Evolutionary conservation across 2,329 filamentous ascomycete genomes (phyloP).

Genomic region (Aspergillus ruber): DNA sequence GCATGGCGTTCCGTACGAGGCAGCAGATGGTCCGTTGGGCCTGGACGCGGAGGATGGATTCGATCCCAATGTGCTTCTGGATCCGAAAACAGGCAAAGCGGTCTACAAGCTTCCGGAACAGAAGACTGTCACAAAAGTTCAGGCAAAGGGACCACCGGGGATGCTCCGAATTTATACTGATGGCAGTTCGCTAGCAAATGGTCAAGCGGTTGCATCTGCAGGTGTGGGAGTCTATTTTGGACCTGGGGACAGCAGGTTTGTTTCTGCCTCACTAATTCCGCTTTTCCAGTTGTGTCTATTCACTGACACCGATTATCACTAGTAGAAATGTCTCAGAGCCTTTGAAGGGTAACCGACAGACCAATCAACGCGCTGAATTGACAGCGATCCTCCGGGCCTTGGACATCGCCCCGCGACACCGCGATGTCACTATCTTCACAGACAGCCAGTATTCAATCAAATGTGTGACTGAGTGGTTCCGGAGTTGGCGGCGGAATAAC

Average conservation of each 20-base stretch:
- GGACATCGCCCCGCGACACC: slow-evolving; percentile 62
- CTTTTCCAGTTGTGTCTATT: slow-evolving; percentile 4
- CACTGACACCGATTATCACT: slow-evolving; percentile 18
- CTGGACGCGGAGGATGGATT: slow-evolving; percentile 55
- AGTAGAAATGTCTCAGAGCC: slow-evolving; percentile 68
- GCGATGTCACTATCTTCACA: slow-evolving; percentile 70
- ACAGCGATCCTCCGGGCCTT: slow-evolving; percentile 80
- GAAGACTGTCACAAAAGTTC: slow-evolving; percentile 42
- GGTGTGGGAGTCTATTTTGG: slow-evolving; percentile 63
- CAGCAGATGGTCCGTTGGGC: slow-evolving; percentile 52
- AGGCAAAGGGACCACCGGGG: slow-evolving; percentile 38
- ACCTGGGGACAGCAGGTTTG: slow-evolving; percentile 50
- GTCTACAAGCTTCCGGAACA: slow-evolving; percentile 51
- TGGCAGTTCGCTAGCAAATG: slow-evolving; percentile 56
- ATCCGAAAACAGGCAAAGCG: slow-evolving; percentile 48
- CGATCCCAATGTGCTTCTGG: slow-evolving; percentile 52
- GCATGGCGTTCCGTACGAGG: slow-evolving; percentile 40
- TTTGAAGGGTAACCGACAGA: slow-evolving; percentile 67
- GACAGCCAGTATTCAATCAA: slow-evolving; percentile 89
- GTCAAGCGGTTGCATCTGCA: slow-evolving; percentile 48
- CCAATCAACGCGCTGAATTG: slow-evolving; percentile 93
- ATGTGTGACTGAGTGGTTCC: slow-evolving; percentile 78
- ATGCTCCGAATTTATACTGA: slow-evolving; percentile 59
- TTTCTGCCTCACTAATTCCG: slow-evolving; percentile 4
- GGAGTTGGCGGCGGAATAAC: slow-evolving; percentile 65